Evolutionary conservation across 768 basidiomycete genomes (phyloP).

Genomic region (Auriscalpium vulgare): DNA sequence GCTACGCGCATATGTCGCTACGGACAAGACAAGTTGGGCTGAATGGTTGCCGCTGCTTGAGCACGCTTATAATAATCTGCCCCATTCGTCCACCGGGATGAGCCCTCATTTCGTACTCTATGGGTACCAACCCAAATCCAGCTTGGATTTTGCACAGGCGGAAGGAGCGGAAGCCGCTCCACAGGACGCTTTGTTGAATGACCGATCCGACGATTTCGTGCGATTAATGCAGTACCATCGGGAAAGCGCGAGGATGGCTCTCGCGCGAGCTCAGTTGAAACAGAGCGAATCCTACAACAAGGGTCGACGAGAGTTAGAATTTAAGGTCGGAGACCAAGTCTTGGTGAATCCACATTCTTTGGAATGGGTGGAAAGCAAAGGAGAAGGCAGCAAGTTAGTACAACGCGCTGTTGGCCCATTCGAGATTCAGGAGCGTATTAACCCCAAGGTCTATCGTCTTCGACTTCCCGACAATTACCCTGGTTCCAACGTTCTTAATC

Average conservation of each 20-base stretch:
- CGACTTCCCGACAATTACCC: constrained; percentile 15
- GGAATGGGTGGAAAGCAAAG: constrained; percentile 11
- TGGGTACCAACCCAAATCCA: constrained; percentile 7
- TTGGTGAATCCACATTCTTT: constrained; percentile 19
- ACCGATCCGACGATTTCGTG: background rate
- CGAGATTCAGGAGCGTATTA: constrained; percentile 16
- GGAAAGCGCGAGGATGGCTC: constrained; percentile 5
- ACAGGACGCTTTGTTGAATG: no score
- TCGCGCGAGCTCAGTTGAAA: constrained; percentile 13
- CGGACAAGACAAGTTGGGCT: background rate
- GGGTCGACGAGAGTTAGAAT: constrained; percentile 3
- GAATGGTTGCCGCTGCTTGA: background rate
- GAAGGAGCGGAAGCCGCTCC: background rate
- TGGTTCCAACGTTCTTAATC: constrained; percentile 18
- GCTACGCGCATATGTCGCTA: constrained; percentile 11
- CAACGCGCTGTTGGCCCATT: constrained; percentile 19
- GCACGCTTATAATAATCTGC: constrained; percentile 12
- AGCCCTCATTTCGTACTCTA: constrained; percentile 15
- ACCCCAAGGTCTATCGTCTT: constrained; percentile 16
- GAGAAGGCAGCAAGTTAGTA: constrained; percentile 17
- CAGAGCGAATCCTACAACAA: constrained; percentile 13
- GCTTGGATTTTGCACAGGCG: background rate
- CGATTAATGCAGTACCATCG: background rate
- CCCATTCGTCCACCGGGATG: constrained; percentile 7
- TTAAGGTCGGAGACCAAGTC: constrained; percentile 17